A percentile compares a stretch with the other conserved stretches of the same genome.
Evolutionary conservation across 2,329 filamentous ascomycete species (phyloP).

Genomic region (Mycogone perniciosa): DNA sequence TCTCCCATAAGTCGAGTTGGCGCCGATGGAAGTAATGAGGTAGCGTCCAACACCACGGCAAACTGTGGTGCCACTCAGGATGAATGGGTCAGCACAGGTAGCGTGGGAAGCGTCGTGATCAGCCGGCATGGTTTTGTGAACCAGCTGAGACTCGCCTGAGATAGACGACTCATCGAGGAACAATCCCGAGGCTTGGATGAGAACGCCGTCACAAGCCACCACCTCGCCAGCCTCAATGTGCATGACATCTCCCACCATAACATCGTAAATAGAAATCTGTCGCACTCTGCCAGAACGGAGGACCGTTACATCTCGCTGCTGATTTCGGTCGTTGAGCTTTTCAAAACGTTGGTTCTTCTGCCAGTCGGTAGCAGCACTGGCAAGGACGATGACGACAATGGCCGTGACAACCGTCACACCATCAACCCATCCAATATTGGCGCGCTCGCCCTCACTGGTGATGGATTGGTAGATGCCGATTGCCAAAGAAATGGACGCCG

Average conservation of each 20-base stretch:
- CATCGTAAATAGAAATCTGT: slow-evolving; percentile 63
- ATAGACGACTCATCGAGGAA: slow-evolving; percentile 70
- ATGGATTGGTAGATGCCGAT: slow-evolving; percentile 70
- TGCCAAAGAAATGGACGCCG: slow-evolving; percentile 66
- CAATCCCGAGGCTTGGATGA: slow-evolving; percentile 47
- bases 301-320: slow-evolving; percentile 67
- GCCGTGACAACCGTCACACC: slow-evolving; percentile 73
- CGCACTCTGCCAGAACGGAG: slow-evolving; percentile 66
- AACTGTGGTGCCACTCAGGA: slow-evolving; percentile 72
- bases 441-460: slow-evolving; percentile 41
- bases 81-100: slow-evolving; percentile 61
- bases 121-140: slow-evolving; percentile 56
- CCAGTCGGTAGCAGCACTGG: slow-evolving; percentile 75
- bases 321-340: slow-evolving; percentile 73
- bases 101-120: slow-evolving; percentile 54
- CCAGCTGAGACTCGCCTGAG: slow-evolving; percentile 67
- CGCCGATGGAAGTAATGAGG: slow-evolving; percentile 66
- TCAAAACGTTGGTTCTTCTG: slow-evolving; percentile 78
- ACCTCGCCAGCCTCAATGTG: slow-evolving; percentile 67
- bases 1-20: slow-evolving; percentile 69
- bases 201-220: slow-evolving; percentile 63
- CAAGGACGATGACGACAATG: slow-evolving; percentile 67
- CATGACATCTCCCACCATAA: slow-evolving; percentile 69
- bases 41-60: slow-evolving; percentile 71
- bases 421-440: slow-evolving; percentile 72